phyloP scores from a whole-genome alignment of 305 asterid species.

The Withania somnifera region DNA sequence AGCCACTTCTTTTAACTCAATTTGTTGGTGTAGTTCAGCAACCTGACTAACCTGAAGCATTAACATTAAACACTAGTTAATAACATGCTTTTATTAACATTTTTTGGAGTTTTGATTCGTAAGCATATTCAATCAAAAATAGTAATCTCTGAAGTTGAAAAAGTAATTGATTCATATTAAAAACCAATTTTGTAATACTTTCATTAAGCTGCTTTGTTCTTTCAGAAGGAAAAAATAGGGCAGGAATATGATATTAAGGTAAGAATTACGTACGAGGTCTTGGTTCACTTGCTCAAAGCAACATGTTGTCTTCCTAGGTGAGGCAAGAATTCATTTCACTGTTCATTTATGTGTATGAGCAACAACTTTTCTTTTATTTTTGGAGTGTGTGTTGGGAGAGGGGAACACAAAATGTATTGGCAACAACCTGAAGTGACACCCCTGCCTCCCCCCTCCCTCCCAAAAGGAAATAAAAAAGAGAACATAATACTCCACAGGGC shows the following conservation, averaged over 20 bases:
- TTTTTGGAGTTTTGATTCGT: neutral
- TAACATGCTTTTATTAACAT: neutral
- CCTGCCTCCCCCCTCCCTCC: neutral
- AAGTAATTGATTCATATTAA: neutral
- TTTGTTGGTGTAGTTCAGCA: conserved; percentile 57
- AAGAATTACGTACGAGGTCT: no score
- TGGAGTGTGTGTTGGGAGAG: neutral
- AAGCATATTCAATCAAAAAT: neutral
- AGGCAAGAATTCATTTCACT: neutral
- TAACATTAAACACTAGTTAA: neutral
- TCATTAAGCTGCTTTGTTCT: neutral
- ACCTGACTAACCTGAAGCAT: conserved; percentile 45
- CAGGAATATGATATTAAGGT: neutral
- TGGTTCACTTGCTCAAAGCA: neutral
- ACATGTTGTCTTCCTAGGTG: neutral
- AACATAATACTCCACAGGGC: neutral
- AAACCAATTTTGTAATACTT: neutral
- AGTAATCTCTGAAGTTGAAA: neutral
- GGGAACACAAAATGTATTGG: neutral
- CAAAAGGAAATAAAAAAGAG: neutral
- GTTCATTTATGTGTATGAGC: neutral
- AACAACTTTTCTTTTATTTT: neutral
- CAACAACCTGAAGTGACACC: neutral
- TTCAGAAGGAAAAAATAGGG: neutral
- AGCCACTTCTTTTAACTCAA: conserved; percentile 57